A percentile compares a stretch with the other conserved stretches of the same genome.
phyloP scores from a whole-genome alignment of 2,329 filamentous ascomycete genomes.

The Cordyceps pruinosa region DNA sequence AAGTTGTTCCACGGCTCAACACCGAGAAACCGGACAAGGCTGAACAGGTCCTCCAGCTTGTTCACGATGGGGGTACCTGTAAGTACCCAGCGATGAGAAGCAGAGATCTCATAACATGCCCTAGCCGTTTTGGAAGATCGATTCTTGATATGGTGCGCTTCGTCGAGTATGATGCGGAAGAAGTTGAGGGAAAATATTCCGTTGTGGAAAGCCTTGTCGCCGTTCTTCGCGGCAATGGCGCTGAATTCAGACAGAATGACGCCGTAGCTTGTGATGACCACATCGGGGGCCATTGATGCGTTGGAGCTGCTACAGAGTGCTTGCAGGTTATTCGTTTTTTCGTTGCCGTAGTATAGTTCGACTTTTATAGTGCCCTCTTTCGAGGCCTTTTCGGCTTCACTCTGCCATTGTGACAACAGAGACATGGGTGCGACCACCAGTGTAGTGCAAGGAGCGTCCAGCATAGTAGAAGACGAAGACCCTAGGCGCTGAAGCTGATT shows the following conservation, averaged over 20 bases:
- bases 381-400: conserved; percentile 87
- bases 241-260: conserved; percentile 80
- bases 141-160: conserved; percentile 90
- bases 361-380: conserved; percentile 73
- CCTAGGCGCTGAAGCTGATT: conserved; percentile 58
- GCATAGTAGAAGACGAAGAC: conserved; percentile 47
- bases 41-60: conserved; percentile 88
- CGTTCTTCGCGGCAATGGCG: conserved; percentile 59
- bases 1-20: conserved; percentile 99
- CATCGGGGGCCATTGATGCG: conserved; percentile 67
- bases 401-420: conserved; percentile 92
- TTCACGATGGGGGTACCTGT: conserved; percentile 98
- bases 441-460: conserved; percentile 78
- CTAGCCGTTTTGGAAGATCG: conserved; percentile 87
- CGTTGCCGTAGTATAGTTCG: conserved; percentile 85
- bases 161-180: conserved; percentile 90
- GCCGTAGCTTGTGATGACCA: conserved; percentile 94
- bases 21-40: conserved; percentile 80
- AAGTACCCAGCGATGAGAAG: conserved; percentile 83
- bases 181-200: conserved; percentile 91
- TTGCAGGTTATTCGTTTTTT: conserved; percentile 74
- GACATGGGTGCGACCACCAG: conserved; percentile 97
- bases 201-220: conserved; percentile 56
- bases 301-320: conserved; percentile 71
- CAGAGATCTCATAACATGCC: conserved; percentile 85